These are phyloP conservation scores for Phyllosticta citribraziliensis DNA, from an alignment of 2,329 filamentous ascomycete species.

Conservation along the genomic window DNA sequence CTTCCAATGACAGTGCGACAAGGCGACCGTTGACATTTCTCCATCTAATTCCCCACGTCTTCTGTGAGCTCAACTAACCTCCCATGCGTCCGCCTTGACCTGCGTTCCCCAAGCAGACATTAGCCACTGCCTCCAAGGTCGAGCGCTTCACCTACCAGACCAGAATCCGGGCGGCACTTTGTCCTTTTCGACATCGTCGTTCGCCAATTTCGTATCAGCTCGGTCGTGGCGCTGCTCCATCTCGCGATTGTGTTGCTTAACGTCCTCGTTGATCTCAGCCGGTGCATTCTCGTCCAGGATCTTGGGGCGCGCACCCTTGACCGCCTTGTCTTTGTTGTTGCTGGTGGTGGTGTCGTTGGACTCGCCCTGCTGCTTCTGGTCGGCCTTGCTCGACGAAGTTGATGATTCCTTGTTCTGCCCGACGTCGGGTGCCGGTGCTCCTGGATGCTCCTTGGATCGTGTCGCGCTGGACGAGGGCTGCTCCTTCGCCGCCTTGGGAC, in stretches of 20 bases:
- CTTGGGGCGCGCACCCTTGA: constrained; percentile 33
- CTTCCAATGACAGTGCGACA: too few relatives aligned
- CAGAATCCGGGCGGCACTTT: constrained; percentile 32
- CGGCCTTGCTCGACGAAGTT: constrained; percentile 17
- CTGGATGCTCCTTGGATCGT: constrained; percentile 35
- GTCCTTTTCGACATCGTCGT: constrained; percentile 30
- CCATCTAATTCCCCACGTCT: too few relatives aligned
- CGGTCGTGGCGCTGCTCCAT: constrained; percentile 34
- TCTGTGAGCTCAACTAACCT: constrained; percentile 10
- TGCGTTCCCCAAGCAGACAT: background rate
- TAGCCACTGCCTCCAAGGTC: background rate
- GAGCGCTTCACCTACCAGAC: constrained; percentile 21
- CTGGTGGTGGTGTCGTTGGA: constrained; percentile 7
- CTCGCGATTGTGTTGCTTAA: constrained; percentile 36
- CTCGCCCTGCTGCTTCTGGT: background rate
- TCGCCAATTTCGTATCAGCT: constrained; percentile 28
- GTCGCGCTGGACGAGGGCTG: constrained; percentile 28
- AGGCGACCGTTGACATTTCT: too few relatives aligned
- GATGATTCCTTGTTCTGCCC: constrained; percentile 25
- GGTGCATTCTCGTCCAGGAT: constrained; percentile 31
- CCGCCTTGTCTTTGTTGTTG: constrained; percentile 9
- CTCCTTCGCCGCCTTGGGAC: constrained; percentile 31
- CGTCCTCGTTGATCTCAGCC: constrained; percentile 19
- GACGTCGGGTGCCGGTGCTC: constrained; percentile 33
- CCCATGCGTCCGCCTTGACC: constrained; percentile 21